Evolutionary conservation across 768 basidiomycete genomes (phyloP).

Genomic region (Termitomyces sp.): DNA sequence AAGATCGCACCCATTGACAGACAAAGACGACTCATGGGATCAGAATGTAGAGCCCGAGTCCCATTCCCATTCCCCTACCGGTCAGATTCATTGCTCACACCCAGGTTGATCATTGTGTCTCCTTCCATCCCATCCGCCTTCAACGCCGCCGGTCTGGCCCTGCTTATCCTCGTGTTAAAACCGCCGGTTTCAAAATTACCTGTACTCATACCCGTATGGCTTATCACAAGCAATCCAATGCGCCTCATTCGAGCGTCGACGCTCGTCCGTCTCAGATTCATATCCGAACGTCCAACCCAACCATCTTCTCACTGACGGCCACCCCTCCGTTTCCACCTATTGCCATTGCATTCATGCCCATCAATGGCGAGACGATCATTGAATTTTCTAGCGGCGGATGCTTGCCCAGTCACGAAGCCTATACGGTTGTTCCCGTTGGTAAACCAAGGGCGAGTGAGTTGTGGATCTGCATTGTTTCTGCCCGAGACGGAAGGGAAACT

Average conservation of each 20-base stretch:
- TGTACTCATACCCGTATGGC: slow-evolving; percentile 21
- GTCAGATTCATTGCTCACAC: slow-evolving; percentile 29
- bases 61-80: slow-evolving; percentile 42
- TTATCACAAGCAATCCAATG: slow-evolving; percentile 25
- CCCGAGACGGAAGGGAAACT: slow-evolving; percentile 64
- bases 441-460: slow-evolving; percentile 16
- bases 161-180: slow-evolving; percentile 31
- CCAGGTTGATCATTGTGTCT: slow-evolving; percentile 34
- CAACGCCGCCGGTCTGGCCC: slow-evolving; percentile 27
- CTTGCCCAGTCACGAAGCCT: slow-evolving; percentile 23
- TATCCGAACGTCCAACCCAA: slow-evolving; percentile 13
- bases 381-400: slow-evolving; percentile 20
- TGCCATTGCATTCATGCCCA: slow-evolving; percentile 28
- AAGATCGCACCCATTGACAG: background rate
- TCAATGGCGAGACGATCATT: slow-evolving; percentile 31
- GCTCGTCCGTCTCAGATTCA: slow-evolving; percentile 26
- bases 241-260: slow-evolving; percentile 22
- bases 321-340: slow-evolving; percentile 19
- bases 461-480: slow-evolving; percentile 16
- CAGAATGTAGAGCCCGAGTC: slow-evolving; percentile 16
- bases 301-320: slow-evolving; percentile 24
- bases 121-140: slow-evolving; percentile 27
- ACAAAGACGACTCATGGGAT: background rate
- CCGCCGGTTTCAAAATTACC: slow-evolving; percentile 21
- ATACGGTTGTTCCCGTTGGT: slow-evolving; percentile 14